phyloP scores from a whole-genome alignment of 75 land plant genomes.

The Selaginella moellendorffii region DNA sequence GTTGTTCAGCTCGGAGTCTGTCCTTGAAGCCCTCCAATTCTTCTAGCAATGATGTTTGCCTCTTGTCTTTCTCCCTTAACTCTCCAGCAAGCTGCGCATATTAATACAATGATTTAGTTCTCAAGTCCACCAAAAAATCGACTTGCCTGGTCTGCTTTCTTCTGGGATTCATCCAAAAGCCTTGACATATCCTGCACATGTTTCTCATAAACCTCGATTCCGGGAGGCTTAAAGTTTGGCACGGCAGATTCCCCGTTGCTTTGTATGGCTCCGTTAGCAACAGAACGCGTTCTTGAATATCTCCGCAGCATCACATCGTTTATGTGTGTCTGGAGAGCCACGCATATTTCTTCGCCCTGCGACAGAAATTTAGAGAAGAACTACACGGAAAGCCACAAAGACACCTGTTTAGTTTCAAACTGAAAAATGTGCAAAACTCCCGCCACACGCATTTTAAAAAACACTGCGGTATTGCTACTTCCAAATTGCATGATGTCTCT shows the following conservation, averaged over 20 bases:
- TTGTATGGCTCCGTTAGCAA: slow-evolving; percentile 41
- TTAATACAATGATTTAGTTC: too few species aligned
- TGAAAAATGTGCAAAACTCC: slow-evolving; percentile 95
- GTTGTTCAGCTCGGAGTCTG: slow-evolving; percentile 39
- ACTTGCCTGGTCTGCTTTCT: slow-evolving; percentile 50
- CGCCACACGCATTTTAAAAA: slow-evolving; percentile 97
- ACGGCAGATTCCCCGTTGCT: slow-evolving; percentile 29
- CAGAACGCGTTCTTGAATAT: slow-evolving; percentile 78
- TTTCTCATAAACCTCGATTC: slow-evolving; percentile 62
- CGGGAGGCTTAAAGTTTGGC: slow-evolving; percentile 37
- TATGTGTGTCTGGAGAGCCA: slow-evolving; percentile 97
- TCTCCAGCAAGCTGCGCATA: slow-evolving; percentile 69
- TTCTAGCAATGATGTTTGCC: slow-evolving; percentile 49
- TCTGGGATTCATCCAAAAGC: slow-evolving; percentile 73
- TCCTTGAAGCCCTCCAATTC: slow-evolving; percentile 66
- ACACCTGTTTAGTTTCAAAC: slow-evolving; percentile 95
- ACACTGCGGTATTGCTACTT: slow-evolving; percentile 96
- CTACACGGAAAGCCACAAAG: not conserved
- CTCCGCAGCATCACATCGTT: slow-evolving; percentile 98
- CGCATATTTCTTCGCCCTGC: slow-evolving; percentile 99
- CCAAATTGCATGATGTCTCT: slow-evolving; percentile 99
- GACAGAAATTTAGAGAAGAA: not conserved
- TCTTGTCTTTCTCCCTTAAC: slow-evolving; percentile 45
- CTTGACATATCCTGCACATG: slow-evolving; percentile 64
- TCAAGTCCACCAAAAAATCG: too few species aligned